Conservation (phyloP, 257 asterid genomes). For the Eustoma russellianum region DNA sequence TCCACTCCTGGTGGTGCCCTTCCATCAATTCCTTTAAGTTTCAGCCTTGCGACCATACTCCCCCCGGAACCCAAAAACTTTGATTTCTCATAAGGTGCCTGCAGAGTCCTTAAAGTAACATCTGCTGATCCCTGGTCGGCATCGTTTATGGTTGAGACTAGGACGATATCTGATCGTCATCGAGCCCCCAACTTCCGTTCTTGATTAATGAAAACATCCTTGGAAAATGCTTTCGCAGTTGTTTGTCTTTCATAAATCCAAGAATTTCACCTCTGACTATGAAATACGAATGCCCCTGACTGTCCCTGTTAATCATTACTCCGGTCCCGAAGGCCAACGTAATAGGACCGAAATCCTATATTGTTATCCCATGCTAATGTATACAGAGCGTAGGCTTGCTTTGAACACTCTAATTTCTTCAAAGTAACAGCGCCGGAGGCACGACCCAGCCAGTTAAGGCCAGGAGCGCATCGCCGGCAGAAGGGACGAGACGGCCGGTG, state of each 20-base stretch:
- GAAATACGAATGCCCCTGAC: conserved; percentile 4
- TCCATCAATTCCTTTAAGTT: conserved; percentile 24
- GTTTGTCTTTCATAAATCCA: not conserved
- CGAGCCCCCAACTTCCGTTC: conserved; percentile 5
- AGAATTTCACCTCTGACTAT: not conserved
- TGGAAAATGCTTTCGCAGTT: not conserved
- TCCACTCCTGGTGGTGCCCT: conserved; percentile 8
- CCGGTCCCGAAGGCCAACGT: conserved; percentile 4
- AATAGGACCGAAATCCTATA: not conserved
- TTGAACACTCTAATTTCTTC: not conserved
- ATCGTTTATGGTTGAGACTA: conserved; percentile 2
- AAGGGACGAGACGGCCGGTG: conserved; percentile 7
- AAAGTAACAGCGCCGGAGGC: conserved; percentile 1
- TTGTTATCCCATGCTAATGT: conserved; percentile 4
- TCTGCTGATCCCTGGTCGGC: not conserved
- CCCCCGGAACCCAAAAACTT: conserved; percentile 8
- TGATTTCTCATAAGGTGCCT: conserved; percentile 3
- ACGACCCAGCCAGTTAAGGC: conserved; percentile 5
- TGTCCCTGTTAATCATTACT: conserved; percentile 3
- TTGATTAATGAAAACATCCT: conserved; percentile 1
- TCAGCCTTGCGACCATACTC: conserved; percentile 52
- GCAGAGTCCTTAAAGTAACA: not conserved
- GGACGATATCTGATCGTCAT: conserved; percentile 1
- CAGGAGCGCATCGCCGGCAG: conserved; percentile 6
- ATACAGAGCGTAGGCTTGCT: conserved; percentile 1